phyloP scores from a whole-genome alignment of 2,329 filamentous ascomycete species.

The Nemania bipapillata region DNA sequence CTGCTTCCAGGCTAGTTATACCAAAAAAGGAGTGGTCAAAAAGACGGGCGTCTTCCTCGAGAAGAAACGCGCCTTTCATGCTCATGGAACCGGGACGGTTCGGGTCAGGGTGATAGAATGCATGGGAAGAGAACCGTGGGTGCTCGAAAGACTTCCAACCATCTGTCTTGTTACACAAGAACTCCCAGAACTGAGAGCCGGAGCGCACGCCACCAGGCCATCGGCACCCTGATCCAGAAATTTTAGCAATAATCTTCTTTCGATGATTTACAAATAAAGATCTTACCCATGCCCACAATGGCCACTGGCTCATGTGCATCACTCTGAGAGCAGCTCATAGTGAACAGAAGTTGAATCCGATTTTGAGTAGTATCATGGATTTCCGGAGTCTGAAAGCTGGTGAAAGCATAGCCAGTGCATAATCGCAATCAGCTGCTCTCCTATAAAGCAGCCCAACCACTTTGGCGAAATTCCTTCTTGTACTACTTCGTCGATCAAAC shows the following conservation, averaged over 20 bases:
- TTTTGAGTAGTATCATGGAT: background rate
- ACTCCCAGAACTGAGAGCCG: constrained; percentile 5
- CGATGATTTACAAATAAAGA: background rate
- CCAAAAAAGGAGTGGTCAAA: constrained; percentile 56
- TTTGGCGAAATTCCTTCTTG: background rate
- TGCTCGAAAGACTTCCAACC: constrained; percentile 15
- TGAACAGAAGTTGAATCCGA: background rate
- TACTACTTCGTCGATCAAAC: background rate
- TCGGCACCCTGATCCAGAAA: constrained; percentile 24
- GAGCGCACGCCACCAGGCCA: constrained; percentile 14
- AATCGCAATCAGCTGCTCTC: background rate
- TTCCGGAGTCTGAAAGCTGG: background rate
- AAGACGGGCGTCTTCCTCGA: constrained; percentile 43
- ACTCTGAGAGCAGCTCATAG: background rate
- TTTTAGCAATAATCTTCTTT: background rate
- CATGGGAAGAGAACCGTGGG: constrained; percentile 9
- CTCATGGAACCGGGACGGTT: constrained; percentile 4
- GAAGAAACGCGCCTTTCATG: constrained; percentile 20
- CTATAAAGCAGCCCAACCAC: background rate
- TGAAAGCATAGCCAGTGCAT: background rate
- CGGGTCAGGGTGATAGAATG: constrained; percentile 20
- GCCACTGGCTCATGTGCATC: constrained; percentile 18
- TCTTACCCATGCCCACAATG: constrained; percentile 32
- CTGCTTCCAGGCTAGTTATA: constrained; percentile 48
- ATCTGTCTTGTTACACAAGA: constrained; percentile 6